Base-by-base conservation (phyloP, 305 asterid species). In the Fraxinus nigra region DNA sequence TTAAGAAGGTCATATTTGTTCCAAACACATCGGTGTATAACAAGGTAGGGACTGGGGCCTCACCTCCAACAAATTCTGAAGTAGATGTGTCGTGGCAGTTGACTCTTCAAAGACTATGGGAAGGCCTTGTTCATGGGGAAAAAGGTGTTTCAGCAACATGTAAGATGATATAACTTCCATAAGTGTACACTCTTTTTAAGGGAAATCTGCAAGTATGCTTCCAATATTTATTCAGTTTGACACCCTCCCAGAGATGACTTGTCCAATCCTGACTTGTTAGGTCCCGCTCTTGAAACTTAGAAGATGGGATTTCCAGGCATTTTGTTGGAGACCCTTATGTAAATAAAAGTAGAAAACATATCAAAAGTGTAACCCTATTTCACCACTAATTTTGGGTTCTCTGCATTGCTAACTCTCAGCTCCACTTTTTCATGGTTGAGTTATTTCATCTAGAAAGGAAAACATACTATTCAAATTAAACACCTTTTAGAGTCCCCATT, bases 11-110 rank as follows among this genome's bases (percentile, higher is more conserved):
- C 33, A 81, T 94, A 67, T 97, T 97, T 84, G 99, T 97, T 78
- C 99, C 98, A 65, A 94, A 93, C 85, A 88, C 92, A 24, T 97
- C 99, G 75, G 95, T 93, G 78, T 92, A 90, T 87, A 86, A 93
- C 93, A 97, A 94, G 90, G 98, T 94, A 83, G 97, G 97, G 51
- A 81, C 89, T 54, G 85, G 80, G 78, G 82, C 90, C 77, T 85
- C 88, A 82, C 86, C 91, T 33, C 82, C 90, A 38, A 72, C 88
- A 72, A 96, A 90, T 83, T 80, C 92, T 85, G 95, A 93, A 83
- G 93, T 92, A 75, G 97, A 97, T 89, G 80, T 97, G 79, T 90
- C 98, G n/a, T 97, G 98, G 98, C 99, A 97, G 89, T 78, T 91
- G 83, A 89, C 91, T 78, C 98, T 94, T 82, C 99, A 92, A 89